Evolutionary conservation across 805 yeast species (phyloP).

Genomic region (Saturnispora quitensis): DNA sequence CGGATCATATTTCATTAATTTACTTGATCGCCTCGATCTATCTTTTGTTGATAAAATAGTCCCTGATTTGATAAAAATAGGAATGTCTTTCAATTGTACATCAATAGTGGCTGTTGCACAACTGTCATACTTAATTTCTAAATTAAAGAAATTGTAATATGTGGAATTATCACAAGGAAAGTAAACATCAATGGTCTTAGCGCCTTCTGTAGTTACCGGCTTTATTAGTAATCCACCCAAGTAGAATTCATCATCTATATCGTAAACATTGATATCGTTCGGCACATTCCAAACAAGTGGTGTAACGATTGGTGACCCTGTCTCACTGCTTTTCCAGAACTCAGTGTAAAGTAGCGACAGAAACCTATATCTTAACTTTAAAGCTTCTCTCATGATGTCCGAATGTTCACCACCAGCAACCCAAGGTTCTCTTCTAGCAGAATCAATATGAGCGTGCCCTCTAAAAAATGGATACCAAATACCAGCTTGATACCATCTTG

Average conservation of each 20-base stretch:
- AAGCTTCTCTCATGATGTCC: constrained; percentile 55
- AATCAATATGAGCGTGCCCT: constrained; percentile 93
- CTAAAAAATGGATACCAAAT: constrained; percentile 95
- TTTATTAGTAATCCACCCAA: constrained; percentile 65
- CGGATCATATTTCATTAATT: constrained; percentile 70
- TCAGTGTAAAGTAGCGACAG: constrained; percentile 75
- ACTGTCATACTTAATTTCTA: constrained; percentile 24
- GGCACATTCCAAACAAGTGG: constrained; percentile 58
- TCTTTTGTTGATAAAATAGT: constrained; percentile 57
- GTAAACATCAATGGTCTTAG: constrained; percentile 31
- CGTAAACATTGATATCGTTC: constrained; percentile 37
- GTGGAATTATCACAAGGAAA: constrained; percentile 44
- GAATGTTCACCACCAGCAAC: constrained; percentile 68
- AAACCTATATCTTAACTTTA: constrained; percentile 63
- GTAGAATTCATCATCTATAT: constrained; percentile 76
- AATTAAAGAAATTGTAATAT: constrained; percentile 43
- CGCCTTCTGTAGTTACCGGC: constrained; percentile 62
- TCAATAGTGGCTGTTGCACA: constrained; percentile 33
- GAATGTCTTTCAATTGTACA: constrained; percentile 52
- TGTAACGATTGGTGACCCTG: constrained; percentile 62
- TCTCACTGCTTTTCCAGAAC: constrained; percentile 52
- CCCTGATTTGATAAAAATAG: constrained; percentile 74
- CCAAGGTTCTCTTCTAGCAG: constrained; percentile 91
- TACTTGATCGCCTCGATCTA: constrained; percentile 72
- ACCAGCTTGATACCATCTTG: constrained; percentile 95